Percentiles rank a stretch among this genome's conserved stretches.
Conservation (phyloP, 768 basidiomycete genomes). For the Phanerochaete carnosa region DNA sequence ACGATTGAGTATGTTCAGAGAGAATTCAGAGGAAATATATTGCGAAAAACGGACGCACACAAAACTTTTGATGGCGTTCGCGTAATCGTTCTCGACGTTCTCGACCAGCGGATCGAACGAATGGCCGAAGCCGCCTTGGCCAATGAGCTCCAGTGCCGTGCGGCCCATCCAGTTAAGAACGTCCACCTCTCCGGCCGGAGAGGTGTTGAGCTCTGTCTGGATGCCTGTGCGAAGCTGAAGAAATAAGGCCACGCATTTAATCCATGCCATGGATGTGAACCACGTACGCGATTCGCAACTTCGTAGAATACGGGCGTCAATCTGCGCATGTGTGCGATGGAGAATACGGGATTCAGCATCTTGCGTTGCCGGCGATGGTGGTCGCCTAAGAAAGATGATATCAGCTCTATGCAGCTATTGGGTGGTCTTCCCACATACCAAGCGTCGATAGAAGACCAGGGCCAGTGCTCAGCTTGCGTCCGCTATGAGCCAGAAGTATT, state of each 20-base stretch:
- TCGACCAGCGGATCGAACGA: conserved; percentile 32
- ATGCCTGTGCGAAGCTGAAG: conserved; percentile 21
- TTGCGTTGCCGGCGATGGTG: conserved; percentile 27
- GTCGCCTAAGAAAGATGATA: conserved; percentile 15
- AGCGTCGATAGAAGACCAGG: background rate
- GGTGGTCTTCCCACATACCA: background rate
- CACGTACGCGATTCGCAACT: conserved; percentile 10
- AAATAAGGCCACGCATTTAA: background rate
- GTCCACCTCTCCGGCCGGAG: conserved; percentile 15
- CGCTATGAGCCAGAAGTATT: background rate
- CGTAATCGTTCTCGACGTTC: conserved; percentile 20
- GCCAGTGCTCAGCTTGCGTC: background rate
- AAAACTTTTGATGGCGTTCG: conserved; percentile 27
- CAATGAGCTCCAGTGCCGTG: conserved; percentile 35
- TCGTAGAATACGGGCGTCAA: conserved; percentile 25
- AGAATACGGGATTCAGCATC: conserved; percentile 30
- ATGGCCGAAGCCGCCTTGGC: conserved; percentile 43
- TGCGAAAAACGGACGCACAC: conserved; percentile 20
- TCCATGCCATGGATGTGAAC: background rate
- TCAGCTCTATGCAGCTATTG: background rate
- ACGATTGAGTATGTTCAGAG: background rate
- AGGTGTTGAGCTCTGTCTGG: background rate
- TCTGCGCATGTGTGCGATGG: conserved; percentile 24
- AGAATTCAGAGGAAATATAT: background rate
- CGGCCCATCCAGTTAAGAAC: conserved; percentile 27